Conservation (phyloP, 148 eudicot species). For the Drosera capensis region DNA sequence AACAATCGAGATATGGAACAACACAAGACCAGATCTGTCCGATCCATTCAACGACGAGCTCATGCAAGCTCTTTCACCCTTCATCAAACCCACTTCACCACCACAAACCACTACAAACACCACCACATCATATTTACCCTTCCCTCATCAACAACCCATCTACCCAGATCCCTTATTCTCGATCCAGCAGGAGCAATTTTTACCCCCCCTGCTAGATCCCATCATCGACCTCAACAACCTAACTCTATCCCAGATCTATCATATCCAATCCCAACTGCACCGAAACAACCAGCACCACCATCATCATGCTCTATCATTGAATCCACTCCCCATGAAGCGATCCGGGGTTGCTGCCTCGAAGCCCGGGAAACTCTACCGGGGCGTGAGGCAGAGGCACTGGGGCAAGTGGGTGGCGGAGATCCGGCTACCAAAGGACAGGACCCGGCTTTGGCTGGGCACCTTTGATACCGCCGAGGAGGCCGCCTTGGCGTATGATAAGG, state of each 20-base stretch:
- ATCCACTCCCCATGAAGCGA: conserved; percentile 35
- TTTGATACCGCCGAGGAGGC: conserved; percentile 12
- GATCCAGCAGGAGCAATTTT: too few species aligned
- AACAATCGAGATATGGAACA: neutral
- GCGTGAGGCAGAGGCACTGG: conserved; percentile 81
- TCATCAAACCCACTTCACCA: neutral
- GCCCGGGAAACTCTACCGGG: conserved; percentile 51
- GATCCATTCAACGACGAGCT: neutral
- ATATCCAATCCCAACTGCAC: conserved; percentile 17
- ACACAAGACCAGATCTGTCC: neutral
- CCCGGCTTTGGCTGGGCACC: conserved; percentile 79
- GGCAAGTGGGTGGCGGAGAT: too few species aligned
- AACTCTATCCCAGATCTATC: conserved; percentile 26
- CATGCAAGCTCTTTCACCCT: neutral
- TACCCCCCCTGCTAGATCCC: neutral
- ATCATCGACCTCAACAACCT: conserved; percentile 10
- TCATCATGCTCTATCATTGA: neutral
- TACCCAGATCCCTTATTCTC: too few species aligned
- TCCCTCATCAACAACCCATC: too few species aligned
- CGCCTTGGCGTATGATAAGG: neutral
- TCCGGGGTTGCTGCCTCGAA: conserved; percentile 14
- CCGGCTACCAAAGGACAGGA: too few species aligned
- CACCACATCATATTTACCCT: too few species aligned
- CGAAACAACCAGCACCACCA: conserved; percentile 1
- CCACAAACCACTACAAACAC: too few species aligned